phyloP scores from a whole-genome alignment of 2,329 filamentous ascomycete genomes.

The Lachnellula willkommii region DNA sequence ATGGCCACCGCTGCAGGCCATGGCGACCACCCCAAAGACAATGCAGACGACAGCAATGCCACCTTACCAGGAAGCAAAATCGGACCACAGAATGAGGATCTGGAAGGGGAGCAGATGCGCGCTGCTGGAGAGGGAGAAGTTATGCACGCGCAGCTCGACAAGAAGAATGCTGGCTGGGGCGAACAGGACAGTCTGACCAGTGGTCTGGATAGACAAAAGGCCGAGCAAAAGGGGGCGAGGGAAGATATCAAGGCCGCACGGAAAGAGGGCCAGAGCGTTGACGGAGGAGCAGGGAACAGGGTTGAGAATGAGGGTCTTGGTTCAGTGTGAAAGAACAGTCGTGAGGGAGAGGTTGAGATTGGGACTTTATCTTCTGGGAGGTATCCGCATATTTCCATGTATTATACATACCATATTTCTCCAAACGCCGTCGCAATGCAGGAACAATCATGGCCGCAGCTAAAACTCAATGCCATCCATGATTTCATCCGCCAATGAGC shows the following conservation, averaged over 20 bases:
- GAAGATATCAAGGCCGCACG: constrained; percentile 26
- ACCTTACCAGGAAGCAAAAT: constrained; percentile 20
- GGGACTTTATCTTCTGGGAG: background rate
- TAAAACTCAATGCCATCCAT: constrained; percentile 31
- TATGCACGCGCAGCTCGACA: constrained; percentile 29
- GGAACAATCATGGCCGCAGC: constrained; percentile 1
- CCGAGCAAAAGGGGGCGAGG: constrained; percentile 28
- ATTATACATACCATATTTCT: constrained; percentile 15
- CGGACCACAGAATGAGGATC: constrained; percentile 29
- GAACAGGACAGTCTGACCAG: constrained; percentile 28
- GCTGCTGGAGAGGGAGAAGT: constrained; percentile 28
- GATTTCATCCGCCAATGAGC: constrained; percentile 28
- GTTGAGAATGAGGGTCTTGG: constrained; percentile 27
- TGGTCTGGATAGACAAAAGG: constrained; percentile 30
- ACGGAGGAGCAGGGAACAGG: constrained; percentile 27
- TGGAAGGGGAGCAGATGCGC: constrained; percentile 30
- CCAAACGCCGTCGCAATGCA: constrained; percentile 31
- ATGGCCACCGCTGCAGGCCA: constrained; percentile 29
- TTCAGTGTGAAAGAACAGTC: constrained; percentile 20
- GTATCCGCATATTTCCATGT: constrained; percentile 6
- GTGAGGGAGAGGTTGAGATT: background rate
- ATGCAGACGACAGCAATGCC: constrained; percentile 27
- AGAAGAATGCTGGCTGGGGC: constrained; percentile 31
- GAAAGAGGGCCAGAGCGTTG: constrained; percentile 24
- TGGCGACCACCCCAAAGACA: constrained; percentile 28